These are phyloP conservation scores for Apiospora phragmitis DNA, from an alignment of 2,329 filamentous ascomycete species.

Conservation along the genomic window DNA sequence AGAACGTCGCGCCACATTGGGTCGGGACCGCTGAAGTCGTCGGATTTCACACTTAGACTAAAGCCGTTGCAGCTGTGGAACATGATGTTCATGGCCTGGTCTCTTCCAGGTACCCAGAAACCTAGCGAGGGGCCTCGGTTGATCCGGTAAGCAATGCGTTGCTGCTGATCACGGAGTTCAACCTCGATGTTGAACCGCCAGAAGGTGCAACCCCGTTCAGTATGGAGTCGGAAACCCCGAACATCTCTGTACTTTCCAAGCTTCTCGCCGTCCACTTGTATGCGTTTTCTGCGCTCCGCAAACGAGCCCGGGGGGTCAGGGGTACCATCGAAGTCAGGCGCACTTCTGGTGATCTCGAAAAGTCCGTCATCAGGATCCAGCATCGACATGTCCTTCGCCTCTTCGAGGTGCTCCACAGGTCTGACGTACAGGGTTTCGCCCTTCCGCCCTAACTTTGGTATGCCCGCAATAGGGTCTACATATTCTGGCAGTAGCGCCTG, in stretches of 20 bases:
- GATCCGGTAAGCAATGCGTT: conserved; percentile 92
- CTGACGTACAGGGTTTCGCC: conserved; percentile 87
- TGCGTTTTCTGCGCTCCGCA: conserved; percentile 52
- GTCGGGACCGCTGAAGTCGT: conserved; percentile 87
- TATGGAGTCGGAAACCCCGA: conserved; percentile 77
- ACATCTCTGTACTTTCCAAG: conserved; percentile 81
- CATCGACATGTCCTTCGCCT: conserved; percentile 74
- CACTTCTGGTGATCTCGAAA: conserved; percentile 67
- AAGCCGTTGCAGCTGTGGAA: conserved; percentile 99
- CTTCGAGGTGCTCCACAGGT: conserved; percentile 82
- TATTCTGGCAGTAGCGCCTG: conserved; percentile 74
- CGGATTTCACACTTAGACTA: conserved; percentile 73
- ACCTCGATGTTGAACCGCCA: conserved; percentile 97
- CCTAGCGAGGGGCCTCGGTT: conserved; percentile 85
- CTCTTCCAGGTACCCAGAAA: conserved; percentile 90
- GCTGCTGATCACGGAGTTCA: conserved; percentile 75
- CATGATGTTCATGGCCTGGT: conserved; percentile 96
- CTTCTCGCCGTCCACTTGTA: conserved; percentile 74
- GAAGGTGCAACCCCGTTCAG: conserved; percentile 86
- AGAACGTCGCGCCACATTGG: conserved; percentile 96
- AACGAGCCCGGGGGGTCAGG: conserved; percentile 55
- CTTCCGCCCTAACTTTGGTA: conserved; percentile 80
- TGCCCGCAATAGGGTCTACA: conserved; percentile 84
- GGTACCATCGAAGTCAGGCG: conserved; percentile 48
- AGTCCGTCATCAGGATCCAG: conserved; percentile 81